Evolutionary conservation across 345 rosid species (phyloP), one percentile per base, ranked within the genome.

Genomic region (Eucalyptus tenuipes): DNA sequence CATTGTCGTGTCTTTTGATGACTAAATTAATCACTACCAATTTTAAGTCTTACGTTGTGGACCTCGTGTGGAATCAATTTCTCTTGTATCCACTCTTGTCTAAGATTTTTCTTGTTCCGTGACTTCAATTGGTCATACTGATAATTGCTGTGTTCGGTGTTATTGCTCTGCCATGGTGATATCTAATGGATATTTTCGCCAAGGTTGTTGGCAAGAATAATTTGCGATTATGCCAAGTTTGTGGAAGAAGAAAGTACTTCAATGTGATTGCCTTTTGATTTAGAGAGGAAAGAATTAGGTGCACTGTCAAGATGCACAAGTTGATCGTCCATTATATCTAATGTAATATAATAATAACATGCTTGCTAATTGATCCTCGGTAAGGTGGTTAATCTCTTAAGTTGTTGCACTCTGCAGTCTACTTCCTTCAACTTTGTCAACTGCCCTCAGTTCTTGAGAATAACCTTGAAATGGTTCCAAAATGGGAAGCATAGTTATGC

Each of bases 221-320:
- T 20, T 24, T 27, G 68, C 31, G 27, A 59, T 59, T 59, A 64
- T n/a, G 33, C 5, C 33, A 61, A 27, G 33, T 61, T 27, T 61
- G 33, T 27, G 71, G n/a, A 61, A 13, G 71, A 61, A 29, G 71
- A 55, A 55, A 55, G 5, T 55, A 24, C 61, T 55, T 97, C 95
- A 92, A 95, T 98, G 86, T 96, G 99, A 99, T 99, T 14, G 18
- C 20, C 79, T 31, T 66, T 66, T 66, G 22, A 14, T 31, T n/a
- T 8, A 15, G 10, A 31, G 79, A 14, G 22, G 79, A 66, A n/a
- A 4, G 40, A 66, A 66, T 66, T 66, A 7, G 22, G 37, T 66
- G 40, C 40, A n/a, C 40, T 4, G 3, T 31, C 79, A 66, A 66
- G 79, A 66, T 66, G 31, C 40, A 66, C 2, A n/a, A n/a, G n/a